phyloP scores from a whole-genome alignment of 2,329 filamentous ascomycete genomes.

The Orbilia brochopaga region DNA sequence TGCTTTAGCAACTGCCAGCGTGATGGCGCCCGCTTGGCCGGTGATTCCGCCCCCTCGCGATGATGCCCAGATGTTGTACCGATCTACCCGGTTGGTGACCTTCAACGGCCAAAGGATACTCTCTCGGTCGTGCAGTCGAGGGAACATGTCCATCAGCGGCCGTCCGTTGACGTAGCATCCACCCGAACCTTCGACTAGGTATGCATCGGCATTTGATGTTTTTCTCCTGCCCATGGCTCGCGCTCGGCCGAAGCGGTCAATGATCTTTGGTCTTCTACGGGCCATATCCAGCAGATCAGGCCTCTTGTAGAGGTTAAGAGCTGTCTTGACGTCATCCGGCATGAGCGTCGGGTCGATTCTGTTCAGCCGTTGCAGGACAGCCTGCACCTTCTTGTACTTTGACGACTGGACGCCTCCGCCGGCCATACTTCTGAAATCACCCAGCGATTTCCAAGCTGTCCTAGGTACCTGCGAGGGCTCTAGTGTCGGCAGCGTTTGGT shows the following conservation, averaged over 20 bases:
- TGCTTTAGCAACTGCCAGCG: slow-evolving; percentile 85
- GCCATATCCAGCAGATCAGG: slow-evolving; percentile 72
- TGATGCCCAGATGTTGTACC: slow-evolving; percentile 93
- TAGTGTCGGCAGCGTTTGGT: slow-evolving; percentile 74
- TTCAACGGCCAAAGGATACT: slow-evolving; percentile 91
- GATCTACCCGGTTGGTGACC: slow-evolving; percentile 80
- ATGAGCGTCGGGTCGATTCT: slow-evolving; percentile 80
- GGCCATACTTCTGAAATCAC: slow-evolving; percentile 73
- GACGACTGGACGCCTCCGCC: slow-evolving; percentile 76
- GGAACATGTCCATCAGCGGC: slow-evolving; percentile 79
- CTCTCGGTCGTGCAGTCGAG: slow-evolving; percentile 88
- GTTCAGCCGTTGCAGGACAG: slow-evolving; percentile 79
- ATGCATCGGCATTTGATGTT: slow-evolving; percentile 81
- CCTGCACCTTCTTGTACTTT: slow-evolving; percentile 78
- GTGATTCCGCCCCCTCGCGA: slow-evolving; percentile 88
- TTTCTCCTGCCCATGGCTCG: slow-evolving; percentile 85
- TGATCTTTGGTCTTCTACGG: slow-evolving; percentile 44
- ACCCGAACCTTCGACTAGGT: slow-evolving; percentile 88
- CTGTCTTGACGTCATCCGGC: slow-evolving; percentile 70
- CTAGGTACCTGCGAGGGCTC: slow-evolving; percentile 70
- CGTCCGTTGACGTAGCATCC: slow-evolving; percentile 90
- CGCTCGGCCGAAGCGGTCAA: slow-evolving; percentile 76
- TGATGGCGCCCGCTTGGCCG: slow-evolving; percentile 93
- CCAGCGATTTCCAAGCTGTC: slow-evolving; percentile 79
- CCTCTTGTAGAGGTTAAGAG: slow-evolving; percentile 74